Conservation (phyloP, 78 protist species). For the Neovahlkampfia damariscottae region DNA sequence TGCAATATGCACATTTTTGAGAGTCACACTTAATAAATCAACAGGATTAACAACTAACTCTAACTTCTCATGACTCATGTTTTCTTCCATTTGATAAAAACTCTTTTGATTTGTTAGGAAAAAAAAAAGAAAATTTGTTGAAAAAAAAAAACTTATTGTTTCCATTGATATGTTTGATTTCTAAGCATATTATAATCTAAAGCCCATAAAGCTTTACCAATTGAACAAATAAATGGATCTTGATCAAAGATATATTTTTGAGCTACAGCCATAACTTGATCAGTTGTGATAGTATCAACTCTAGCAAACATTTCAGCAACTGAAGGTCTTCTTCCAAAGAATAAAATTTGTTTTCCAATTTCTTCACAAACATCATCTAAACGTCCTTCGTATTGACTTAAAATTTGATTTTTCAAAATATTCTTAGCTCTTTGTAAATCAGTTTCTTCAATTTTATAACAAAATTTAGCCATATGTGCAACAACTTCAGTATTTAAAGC, state of each 20-base stretch:
- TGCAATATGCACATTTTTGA: too few species aligned
- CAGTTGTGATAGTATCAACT: conserved; percentile 56
- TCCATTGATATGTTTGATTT: too few species aligned
- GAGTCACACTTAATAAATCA: too few species aligned
- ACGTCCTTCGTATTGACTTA: conserved; percentile 51
- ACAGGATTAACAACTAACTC: too few species aligned
- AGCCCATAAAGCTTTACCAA: neutral
- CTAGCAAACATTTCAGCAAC: conserved; percentile 39
- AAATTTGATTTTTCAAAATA: conserved; percentile 39
- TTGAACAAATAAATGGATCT: neutral
- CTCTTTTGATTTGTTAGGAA: too few species aligned
- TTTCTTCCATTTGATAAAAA: too few species aligned
- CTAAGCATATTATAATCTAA: too few species aligned
- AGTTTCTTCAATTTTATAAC: neutral
- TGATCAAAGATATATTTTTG: neutral
- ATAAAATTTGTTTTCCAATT: conserved; percentile 77
- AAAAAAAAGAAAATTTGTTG: too few species aligned
- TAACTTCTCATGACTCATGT: too few species aligned
- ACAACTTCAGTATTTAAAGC: conserved; percentile 20
- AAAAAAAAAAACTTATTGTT: neutral
- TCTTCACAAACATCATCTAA: conserved; percentile 64
- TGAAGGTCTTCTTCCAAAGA: conserved; percentile 67
- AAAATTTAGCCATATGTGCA: conserved; percentile 2
- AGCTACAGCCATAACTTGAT: conserved; percentile 34
- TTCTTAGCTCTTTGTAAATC: conserved; percentile 65